Evolutionary conservation across 176 grass and related monocot species (phyloP).

Genomic region (Melocanna baccifera): DNA sequence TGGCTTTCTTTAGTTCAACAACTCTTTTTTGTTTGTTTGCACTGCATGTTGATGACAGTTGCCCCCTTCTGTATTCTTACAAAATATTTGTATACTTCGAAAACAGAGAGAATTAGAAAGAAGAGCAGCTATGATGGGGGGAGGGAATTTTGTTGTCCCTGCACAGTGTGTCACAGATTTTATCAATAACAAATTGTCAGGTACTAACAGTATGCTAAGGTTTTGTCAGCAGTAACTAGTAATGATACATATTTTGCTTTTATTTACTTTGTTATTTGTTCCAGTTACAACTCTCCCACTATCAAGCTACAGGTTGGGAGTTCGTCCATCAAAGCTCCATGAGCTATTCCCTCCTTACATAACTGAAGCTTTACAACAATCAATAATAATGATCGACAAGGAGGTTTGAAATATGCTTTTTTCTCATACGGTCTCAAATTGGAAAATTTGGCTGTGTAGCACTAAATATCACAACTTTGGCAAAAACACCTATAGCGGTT

Average conservation of each 20-base stretch:
- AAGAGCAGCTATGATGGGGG: slow-evolving; percentile 87
- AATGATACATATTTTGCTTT: slow-evolving; percentile 21
- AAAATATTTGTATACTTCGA: slow-evolving; percentile 1
- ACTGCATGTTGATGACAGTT: not conserved
- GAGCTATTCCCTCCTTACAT: slow-evolving; percentile 72
- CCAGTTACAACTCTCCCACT: slow-evolving; percentile 64
- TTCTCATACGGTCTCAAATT: not conserved
- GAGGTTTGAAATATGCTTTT: slow-evolving; percentile 55
- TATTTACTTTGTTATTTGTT: slow-evolving; percentile 30
- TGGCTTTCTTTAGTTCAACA: not conserved
- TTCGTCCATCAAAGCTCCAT: slow-evolving; percentile 73
- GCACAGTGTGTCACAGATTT: slow-evolving; percentile 92
- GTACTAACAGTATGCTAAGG: slow-evolving; percentile 38
- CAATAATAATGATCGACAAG: slow-evolving; percentile 71
- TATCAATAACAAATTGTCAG: slow-evolving; percentile 76
- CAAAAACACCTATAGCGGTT: not conserved
- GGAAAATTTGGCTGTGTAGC: not conserved
- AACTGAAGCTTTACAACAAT: slow-evolving; percentile 80
- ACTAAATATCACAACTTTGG: not conserved
- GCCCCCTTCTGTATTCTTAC: slow-evolving; percentile 7
- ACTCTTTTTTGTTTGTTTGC: not conserved
- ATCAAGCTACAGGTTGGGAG: slow-evolving; percentile 93
- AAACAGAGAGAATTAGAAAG: slow-evolving; percentile 87
- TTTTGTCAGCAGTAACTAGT: slow-evolving; percentile 31
- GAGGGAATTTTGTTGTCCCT: slow-evolving; percentile 87